These are phyloP conservation scores for Eutrema salsugineum DNA, from an alignment of 441 rosid genomes.

Conservation along the genomic window DNA sequence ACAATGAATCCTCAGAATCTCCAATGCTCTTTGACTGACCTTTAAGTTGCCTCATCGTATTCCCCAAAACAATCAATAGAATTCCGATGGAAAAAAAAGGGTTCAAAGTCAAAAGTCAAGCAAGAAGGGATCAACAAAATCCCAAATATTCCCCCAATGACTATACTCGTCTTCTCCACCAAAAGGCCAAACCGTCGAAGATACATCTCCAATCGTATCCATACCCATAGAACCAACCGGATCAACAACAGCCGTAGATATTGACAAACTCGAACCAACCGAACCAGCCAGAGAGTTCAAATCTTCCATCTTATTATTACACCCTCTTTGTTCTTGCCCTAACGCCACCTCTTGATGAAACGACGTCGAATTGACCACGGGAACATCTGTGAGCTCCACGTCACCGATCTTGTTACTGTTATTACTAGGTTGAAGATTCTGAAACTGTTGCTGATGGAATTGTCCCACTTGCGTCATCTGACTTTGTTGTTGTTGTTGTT, in stretches of 20 bases:
- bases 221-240: slow-evolving; percentile 36
- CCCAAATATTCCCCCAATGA: slow-evolving; percentile 61
- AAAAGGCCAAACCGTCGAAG: slow-evolving; percentile 64
- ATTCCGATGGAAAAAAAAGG: not conserved
- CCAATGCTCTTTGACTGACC: not conserved
- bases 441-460: slow-evolving; percentile 10
- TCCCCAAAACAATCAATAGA: not conserved
- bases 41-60: not conserved
- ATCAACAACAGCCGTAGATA: slow-evolving; percentile 17
- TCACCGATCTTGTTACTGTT: not conserved
- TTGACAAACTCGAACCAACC: slow-evolving; percentile 43
- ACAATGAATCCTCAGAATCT: not conserved
- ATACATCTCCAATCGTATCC: slow-evolving; percentile 44
- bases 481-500: slow-evolving; percentile 24
- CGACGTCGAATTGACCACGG: not conserved
- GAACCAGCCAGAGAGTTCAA: slow-evolving; percentile 43
- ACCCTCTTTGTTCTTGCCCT: slow-evolving; percentile 28
- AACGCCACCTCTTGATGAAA: slow-evolving; percentile 6
- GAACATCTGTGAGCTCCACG: slow-evolving; percentile 16
- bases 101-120: slow-evolving; percentile 47
- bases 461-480: slow-evolving; percentile 25
- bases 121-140: slow-evolving; percentile 54
- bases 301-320: slow-evolving; percentile 36
- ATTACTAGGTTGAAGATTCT: slow-evolving; percentile 16
- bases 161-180: slow-evolving; percentile 56